phyloP scores from a whole-genome alignment of 2,329 filamentous ascomycete species.

The Paraconiothyrium sp. region DNA sequence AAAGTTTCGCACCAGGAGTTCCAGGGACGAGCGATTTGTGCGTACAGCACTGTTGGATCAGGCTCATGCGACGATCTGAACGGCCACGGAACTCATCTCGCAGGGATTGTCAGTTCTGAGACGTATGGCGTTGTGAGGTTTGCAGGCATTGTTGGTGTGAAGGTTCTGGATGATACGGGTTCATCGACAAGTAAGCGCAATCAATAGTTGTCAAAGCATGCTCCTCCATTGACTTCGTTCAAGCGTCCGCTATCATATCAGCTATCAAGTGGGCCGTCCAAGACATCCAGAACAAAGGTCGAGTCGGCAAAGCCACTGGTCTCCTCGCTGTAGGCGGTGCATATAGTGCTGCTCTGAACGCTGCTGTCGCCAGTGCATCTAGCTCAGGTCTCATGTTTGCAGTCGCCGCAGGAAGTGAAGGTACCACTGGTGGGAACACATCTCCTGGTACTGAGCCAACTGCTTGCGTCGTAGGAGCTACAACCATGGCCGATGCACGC shows the following conservation, averaged over 20 bases:
- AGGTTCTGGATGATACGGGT: constrained; percentile 71
- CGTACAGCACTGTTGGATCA: constrained; percentile 82
- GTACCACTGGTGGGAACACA: constrained; percentile 26
- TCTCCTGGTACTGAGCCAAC: constrained; percentile 41
- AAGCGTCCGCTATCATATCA: constrained; percentile 21
- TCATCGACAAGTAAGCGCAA: constrained; percentile 15
- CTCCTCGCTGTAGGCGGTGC: constrained; percentile 32
- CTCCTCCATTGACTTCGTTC: not conserved
- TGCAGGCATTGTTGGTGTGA: constrained; percentile 91
- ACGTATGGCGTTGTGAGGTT: constrained; percentile 99
- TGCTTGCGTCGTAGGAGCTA: constrained; percentile 44
- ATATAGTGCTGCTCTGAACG: constrained; percentile 33
- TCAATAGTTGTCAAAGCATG: not conserved
- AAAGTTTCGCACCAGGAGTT: constrained; percentile 94
- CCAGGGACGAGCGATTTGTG: constrained; percentile 91
- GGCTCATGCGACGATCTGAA: constrained; percentile 93
- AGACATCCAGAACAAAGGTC: constrained; percentile 29
- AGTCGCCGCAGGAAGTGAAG: constrained; percentile 40
- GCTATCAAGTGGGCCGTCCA: constrained; percentile 32
- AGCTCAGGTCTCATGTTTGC: constrained; percentile 38
- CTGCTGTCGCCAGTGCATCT: constrained; percentile 35
- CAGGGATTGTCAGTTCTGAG: constrained; percentile 92
- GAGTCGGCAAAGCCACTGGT: constrained; percentile 27
- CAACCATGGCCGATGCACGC: constrained; percentile 19
- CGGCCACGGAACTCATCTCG: constrained; percentile 97